phyloP scores from a whole-genome alignment of 495 filamentous ascomycete species.

The Podospora anserina region DNA sequence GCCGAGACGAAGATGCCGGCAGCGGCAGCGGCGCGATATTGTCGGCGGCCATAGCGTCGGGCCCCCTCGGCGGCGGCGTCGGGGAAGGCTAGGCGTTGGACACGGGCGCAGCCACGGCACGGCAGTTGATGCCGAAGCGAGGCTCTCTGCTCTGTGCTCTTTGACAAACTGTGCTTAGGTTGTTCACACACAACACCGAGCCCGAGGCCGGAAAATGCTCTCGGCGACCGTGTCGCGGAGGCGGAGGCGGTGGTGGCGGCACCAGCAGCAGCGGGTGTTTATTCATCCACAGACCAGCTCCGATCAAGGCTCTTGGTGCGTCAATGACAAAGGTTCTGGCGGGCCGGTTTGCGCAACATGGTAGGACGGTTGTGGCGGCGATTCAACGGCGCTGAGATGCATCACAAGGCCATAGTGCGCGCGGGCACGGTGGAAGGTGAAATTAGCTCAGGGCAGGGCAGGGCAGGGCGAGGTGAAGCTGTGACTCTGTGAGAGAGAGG shows the following conservation, averaged over 20 bases:
- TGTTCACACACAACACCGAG: not conserved
- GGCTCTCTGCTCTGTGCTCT: not conserved
- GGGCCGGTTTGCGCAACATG: slow-evolving; percentile 34
- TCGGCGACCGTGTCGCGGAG: not conserved
- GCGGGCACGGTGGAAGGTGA: slow-evolving; percentile 15
- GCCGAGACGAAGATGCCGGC: slow-evolving; percentile 23
- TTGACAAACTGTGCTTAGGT: not conserved
- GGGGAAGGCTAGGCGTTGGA: not conserved
- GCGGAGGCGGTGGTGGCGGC: slow-evolving; percentile 11
- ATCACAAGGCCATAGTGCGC: slow-evolving; percentile 35
- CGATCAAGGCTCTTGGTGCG: slow-evolving; percentile 27
- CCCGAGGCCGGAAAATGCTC: not conserved
- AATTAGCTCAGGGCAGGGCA: slow-evolving; percentile 10
- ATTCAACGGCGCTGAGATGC: slow-evolving; percentile 27
- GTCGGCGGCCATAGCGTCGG: slow-evolving; percentile 31
- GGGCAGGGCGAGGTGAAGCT: not conserved
- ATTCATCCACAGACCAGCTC: slow-evolving; percentile 24
- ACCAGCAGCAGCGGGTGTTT: slow-evolving; percentile 21
- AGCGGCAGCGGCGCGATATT: slow-evolving; percentile 25
- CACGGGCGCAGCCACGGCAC: not conserved
- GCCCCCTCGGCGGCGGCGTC: not conserved
- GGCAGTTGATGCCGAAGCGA: slow-evolving; percentile 1
- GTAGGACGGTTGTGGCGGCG: slow-evolving; percentile 22
- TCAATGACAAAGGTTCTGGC: slow-evolving; percentile 27
- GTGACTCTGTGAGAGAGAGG: too few relatives aligned